These are phyloP conservation scores for Xylariaceae sp. DNA, from an alignment of 2,329 filamentous ascomycete genomes.

Conservation along the genomic window DNA sequence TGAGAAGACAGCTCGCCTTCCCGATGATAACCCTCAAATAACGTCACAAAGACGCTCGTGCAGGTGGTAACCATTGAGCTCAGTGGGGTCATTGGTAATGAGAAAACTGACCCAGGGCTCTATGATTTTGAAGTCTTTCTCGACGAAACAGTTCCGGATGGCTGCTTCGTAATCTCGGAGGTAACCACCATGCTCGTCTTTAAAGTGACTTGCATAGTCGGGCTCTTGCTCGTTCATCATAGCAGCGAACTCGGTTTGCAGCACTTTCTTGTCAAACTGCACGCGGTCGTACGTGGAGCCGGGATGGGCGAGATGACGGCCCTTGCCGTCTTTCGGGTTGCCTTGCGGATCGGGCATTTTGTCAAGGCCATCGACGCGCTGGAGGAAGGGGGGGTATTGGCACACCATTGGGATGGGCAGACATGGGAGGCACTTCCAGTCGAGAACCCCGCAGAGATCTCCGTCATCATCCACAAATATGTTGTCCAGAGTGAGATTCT, in stretches of 20 bases:
- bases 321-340: constrained; percentile 5
- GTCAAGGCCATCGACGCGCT: constrained; percentile 10
- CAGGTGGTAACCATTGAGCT: too few species aligned
- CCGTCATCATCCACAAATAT: constrained; percentile 33
- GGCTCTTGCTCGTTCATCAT: constrained; percentile 10
- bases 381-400: constrained; percentile 31
- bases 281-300: constrained; percentile 18
- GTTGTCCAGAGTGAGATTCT: constrained; percentile 32
- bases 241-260: too few species aligned
- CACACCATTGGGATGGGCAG: constrained; percentile 31
- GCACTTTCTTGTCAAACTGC: constrained; percentile 27
- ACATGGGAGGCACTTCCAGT: constrained; percentile 33
- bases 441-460: constrained; percentile 30
- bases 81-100: too few species aligned
- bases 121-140: constrained; percentile 23
- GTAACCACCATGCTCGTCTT: too few species aligned
- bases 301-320: not conserved
- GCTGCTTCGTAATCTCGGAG: constrained; percentile 31
- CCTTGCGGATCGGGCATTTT: constrained; percentile 17
- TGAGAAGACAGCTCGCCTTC: too few species aligned
- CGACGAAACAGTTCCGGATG: constrained; percentile 26
- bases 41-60: too few species aligned
- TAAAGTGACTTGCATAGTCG: constrained; percentile 14
- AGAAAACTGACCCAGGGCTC: too few species aligned
- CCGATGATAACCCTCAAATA: too few species aligned